Evolutionary conservation across 805 yeast genomes (phyloP).

Genomic region (Spathaspora hagerdaliae): DNA sequence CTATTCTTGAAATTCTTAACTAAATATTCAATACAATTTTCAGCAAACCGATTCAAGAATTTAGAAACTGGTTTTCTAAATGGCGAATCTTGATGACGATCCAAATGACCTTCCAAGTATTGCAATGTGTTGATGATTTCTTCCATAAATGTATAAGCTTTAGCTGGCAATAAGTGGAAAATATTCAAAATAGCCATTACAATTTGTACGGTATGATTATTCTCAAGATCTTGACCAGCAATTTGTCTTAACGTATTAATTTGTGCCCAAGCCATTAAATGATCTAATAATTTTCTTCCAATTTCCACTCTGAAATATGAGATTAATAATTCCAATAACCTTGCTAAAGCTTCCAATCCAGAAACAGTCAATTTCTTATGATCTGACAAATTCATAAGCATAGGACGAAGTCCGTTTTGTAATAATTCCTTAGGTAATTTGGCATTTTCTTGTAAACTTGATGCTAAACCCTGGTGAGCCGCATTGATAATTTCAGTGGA

Average conservation of each 20-base stretch:
- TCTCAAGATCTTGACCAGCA: slow-evolving; percentile 75
- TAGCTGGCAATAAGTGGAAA: slow-evolving; percentile 86
- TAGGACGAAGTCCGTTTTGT: slow-evolving; percentile 94
- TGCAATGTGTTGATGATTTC: slow-evolving; percentile 75
- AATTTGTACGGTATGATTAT: slow-evolving; percentile 78
- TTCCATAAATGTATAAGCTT: slow-evolving; percentile 88
- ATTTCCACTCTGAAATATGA: slow-evolving; percentile 96
- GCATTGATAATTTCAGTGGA: slow-evolving; percentile 89
- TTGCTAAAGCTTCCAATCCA: slow-evolving; percentile 87
- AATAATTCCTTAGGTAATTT: slow-evolving; percentile 89
- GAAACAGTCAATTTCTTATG: slow-evolving; percentile 85
- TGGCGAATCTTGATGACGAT: slow-evolving; percentile 84
- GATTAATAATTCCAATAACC: slow-evolving; percentile 78
- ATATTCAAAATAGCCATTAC: slow-evolving; percentile 87
- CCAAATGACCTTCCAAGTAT: slow-evolving; percentile 74
- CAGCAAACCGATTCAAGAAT: slow-evolving; percentile 78
- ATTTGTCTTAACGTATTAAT: slow-evolving; percentile 70
- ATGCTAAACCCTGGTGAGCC: slow-evolving; percentile 82
- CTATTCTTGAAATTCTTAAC: slow-evolving; percentile 62
- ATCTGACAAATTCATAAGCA: slow-evolving; percentile 91
- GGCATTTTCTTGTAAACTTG: slow-evolving; percentile 78
- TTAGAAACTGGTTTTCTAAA: slow-evolving; percentile 88
- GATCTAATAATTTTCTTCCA: slow-evolving; percentile 89
- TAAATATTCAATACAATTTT: slow-evolving; percentile 69
- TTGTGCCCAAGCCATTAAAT: slow-evolving; percentile 93